Base-by-base conservation (phyloP, 2,329 filamentous ascomycete genomes). In the Aspergillus eucalypticola region DNA sequence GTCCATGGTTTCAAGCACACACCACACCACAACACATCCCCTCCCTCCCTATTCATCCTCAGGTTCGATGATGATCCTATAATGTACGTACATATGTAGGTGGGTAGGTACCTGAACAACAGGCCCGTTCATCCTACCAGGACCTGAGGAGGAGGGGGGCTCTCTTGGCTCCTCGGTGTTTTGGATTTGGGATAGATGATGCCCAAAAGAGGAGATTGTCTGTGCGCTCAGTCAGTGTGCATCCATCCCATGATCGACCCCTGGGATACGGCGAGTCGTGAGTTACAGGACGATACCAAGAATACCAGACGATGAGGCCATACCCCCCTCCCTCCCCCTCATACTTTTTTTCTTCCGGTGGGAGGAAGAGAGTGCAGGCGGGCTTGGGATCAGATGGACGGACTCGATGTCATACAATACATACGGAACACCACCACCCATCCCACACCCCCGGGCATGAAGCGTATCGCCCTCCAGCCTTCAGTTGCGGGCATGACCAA, bases 181-280 rank as follows among this genome's bases (percentile, higher is more conserved):
- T 29, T n/a, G n/a, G 32, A 35, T 35, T 35, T 35, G 32, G 32
- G 32, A 35, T 15, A 44, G 41, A 56, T 60, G 61, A 39, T 61
- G 61, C 59, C 61, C 57, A 61, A 64, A 35, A 61, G 39, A 55
- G 56, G 56, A 52, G 60, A 56, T 56, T 38, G 63, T 64, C 63
- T 61, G 64, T 66, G 61, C 63, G 54, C 50, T 59, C 44, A 57
- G 56, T 62, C 58, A 64, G 55, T 52, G 58, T 60, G 61, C 61
- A 63, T 61, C 53, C 62, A 62, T 64, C 64, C 56, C 64, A 66
- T 66, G 64, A 66, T 64, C 63, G 63, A 50, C 56, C 58, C 42
- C 56, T 46, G 56, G 59, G 58, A 58, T 56, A 58, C 54, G 23
- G 46, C 60, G 54, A 56, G 53, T 59, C 38, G n/a, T 48, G 48